Evolutionary conservation across 2,329 filamentous ascomycete species (phyloP).

Genomic region (Fusarium palustre): DNA sequence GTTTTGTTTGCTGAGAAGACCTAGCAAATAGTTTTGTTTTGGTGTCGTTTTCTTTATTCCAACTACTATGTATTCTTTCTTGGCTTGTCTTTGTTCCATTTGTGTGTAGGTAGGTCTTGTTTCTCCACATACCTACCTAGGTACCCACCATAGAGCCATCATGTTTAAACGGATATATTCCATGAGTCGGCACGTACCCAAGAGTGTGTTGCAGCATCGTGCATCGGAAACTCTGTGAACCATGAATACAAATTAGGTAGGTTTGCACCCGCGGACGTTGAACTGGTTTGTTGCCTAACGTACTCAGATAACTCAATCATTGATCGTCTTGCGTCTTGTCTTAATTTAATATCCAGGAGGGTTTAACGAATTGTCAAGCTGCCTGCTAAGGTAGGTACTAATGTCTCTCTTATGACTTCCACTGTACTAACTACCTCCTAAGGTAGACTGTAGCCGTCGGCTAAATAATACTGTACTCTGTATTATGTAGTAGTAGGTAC

Average conservation of each 20-base stretch:
- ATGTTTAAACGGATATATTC: conserved; percentile 5
- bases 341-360: background rate
- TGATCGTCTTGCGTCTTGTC: background rate
- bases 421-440: too few species aligned
- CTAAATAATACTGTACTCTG: too few species aligned
- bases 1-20: conserved; percentile 5
- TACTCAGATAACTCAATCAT: too few species aligned
- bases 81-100: conserved; percentile 10
- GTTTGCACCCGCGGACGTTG: background rate
- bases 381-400: too few species aligned
- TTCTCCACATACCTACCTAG: conserved; percentile 31
- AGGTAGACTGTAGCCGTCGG: background rate
- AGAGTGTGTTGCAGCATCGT: conserved; percentile 22
- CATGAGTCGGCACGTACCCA: conserved; percentile 25
- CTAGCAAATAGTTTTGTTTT: conserved; percentile 4
- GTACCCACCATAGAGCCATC: conserved; percentile 1
- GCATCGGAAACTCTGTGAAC: conserved; percentile 6
- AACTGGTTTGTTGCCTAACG: background rate
- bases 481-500: too few species aligned
- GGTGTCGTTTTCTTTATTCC: background rate
- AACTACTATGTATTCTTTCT: background rate
- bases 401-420: background rate
- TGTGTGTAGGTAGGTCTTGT: conserved; percentile 2
- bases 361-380: conserved; percentile 11
- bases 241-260: background rate